Conservation (phyloP, 768 basidiomycete genomes). For the Trametes cingulata region DNA sequence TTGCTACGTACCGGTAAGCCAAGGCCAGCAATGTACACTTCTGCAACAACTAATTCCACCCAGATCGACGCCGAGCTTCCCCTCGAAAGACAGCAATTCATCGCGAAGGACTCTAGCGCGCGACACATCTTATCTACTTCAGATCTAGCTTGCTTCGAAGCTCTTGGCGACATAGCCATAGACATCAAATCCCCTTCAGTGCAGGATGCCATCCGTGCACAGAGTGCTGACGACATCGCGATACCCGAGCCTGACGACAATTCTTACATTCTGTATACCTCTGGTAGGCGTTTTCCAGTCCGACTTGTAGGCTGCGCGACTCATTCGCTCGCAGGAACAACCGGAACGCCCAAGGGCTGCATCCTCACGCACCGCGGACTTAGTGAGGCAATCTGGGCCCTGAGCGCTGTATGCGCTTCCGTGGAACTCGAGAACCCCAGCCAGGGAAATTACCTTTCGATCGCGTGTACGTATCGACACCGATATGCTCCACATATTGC, state of each 20-base stretch:
- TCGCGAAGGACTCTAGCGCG: conserved; percentile 44
- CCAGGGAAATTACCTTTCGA: conserved; percentile 29
- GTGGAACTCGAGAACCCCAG: conserved; percentile 25
- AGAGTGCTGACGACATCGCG: conserved; percentile 33
- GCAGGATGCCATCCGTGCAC: conserved; percentile 31
- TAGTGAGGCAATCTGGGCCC: conserved; percentile 33
- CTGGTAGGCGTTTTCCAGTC: conserved; percentile 34
- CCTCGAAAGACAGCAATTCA: conserved; percentile 45
- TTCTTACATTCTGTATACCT: conserved; percentile 52
- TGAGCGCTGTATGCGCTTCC: conserved; percentile 29
- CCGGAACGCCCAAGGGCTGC: conserved; percentile 54
- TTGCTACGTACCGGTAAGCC: conserved; percentile 51
- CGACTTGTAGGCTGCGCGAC: not conserved
- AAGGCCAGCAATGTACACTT: not conserved
- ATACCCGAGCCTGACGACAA: conserved; percentile 34
- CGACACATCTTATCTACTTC: conserved; percentile 40
- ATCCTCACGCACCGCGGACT: conserved; percentile 40
- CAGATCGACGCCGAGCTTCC: conserved; percentile 56
- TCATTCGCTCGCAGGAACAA: conserved; percentile 41
- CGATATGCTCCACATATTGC: not conserved
- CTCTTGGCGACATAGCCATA: conserved; percentile 28
- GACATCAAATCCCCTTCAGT: conserved; percentile 25
- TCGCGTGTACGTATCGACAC: conserved; percentile 42
- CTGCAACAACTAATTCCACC: not conserved
- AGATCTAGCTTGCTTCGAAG: conserved; percentile 28